phyloP scores from a whole-genome alignment of 225 moss, liverwort and hornwort species.

The Pseudisothecium myosuroides region DNA sequence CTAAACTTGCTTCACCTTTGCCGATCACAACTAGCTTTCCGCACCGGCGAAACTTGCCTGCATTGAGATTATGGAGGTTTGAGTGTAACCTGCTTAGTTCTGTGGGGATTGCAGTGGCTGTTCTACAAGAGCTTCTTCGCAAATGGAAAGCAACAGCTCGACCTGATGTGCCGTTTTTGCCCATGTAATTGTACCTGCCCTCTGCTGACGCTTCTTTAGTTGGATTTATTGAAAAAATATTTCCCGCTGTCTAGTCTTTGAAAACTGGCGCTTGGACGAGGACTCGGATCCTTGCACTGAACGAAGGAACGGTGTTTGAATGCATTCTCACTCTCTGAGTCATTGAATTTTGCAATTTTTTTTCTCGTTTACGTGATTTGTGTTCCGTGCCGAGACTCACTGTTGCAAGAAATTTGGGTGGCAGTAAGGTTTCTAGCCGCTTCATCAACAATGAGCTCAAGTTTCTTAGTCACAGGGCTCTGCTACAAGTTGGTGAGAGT shows the following conservation, averaged over 20 bases:
- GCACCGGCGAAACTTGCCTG: neutral
- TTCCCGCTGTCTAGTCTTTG: too few relatives aligned
- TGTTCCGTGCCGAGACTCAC: neutral
- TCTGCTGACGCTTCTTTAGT: too few relatives aligned
- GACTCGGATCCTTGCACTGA: slow-evolving; percentile 4
- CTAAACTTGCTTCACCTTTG: neutral
- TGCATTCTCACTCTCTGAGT: too few relatives aligned
- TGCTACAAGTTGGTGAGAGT: neutral
- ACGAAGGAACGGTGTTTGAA: neutral
- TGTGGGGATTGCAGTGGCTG: neutral
- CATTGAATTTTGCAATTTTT: too few relatives aligned
- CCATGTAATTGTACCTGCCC: too few relatives aligned
- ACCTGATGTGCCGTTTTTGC: neutral
- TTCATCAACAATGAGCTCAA: neutral
- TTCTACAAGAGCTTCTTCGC: neutral
- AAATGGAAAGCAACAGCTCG: neutral
- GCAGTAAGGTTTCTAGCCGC: neutral
- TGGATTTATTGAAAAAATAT: too few relatives aligned
- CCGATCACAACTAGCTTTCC: neutral
- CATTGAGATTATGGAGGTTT: neutral
- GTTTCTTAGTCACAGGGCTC: neutral
- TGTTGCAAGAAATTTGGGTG: neutral
- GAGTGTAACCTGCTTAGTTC: neutral
- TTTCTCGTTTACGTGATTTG: neutral
- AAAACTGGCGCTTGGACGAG: neutral